Conservation (phyloP, 192 early-diverging fungal species). For the Diversispora eburnea region DNA sequence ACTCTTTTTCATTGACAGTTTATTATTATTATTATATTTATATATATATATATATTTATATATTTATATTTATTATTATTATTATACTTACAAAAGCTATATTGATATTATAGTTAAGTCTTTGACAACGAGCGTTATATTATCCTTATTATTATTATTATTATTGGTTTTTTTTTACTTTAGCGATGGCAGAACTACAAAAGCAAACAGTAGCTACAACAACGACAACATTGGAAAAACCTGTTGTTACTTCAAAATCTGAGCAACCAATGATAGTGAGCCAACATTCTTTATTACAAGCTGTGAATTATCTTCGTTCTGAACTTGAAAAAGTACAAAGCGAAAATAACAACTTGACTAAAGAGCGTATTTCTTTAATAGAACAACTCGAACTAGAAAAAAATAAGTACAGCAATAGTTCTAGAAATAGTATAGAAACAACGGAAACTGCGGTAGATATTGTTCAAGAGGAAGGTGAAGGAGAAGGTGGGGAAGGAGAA, state of each 20-base stretch:
- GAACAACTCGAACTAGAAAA: conserved; percentile 15
- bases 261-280: conserved; percentile 5
- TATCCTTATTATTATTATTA: no score
- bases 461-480: not conserved
- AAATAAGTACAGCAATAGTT: conserved; percentile 2
- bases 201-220: not conserved
- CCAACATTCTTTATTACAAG: conserved; percentile 20
- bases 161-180: not conserved
- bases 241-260: conserved; percentile 6
- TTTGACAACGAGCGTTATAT: no score
- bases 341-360: conserved; percentile 22
- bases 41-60: no score
- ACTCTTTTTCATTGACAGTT: no score
- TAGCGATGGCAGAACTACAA: not conserved
- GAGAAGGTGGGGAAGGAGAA: not conserved
- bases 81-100: no score
- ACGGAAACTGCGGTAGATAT: not conserved
- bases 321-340: conserved; percentile 24
- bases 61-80: no score
- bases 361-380: conserved; percentile 9
- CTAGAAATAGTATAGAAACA: not conserved
- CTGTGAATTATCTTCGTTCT: conserved; percentile 9
- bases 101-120: no score
- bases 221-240: not conserved
- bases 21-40: no score